Base-by-base conservation (phyloP, 2,329 filamentous ascomycete species). In the Hymenoscyphus repandus region DNA sequence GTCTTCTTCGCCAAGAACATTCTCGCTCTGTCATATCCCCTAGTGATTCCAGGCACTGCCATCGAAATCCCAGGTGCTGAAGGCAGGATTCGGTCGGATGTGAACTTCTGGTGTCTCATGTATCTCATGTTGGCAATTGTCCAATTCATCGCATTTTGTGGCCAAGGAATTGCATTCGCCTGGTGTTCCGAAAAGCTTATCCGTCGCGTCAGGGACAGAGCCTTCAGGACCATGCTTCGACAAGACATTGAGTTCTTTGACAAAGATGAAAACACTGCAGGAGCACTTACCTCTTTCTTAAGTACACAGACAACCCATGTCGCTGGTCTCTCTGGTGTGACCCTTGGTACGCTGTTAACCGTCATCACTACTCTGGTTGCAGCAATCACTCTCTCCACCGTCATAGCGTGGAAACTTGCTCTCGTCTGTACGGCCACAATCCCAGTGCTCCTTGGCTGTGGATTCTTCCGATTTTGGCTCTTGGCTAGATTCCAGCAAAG, bases 241-340 rank as follows among this genome's bases (percentile, higher is more conserved):
- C 91, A 96, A 69, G 90, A 96, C 56, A 90, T 96, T 50, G 74
- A 82, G 30, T 96, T 91, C 68, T 97, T 95, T 62, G 92, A 96
- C 67, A 76, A 76, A 37, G 86, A 92, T 56, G 85, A 91, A 67
- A 95, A 96, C 67, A 89, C 86, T 5, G 84, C 88, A 3, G 92
- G 92, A 55, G 85, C 90, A 0, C 72, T 97, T 9, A 46, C 45
- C 5, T 43, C 41, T 30, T 27, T 45, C 2, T 27, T 53, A 31
- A 32, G 33, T 6, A 39, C 41, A 11, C 15, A 32, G 9, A 20
- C 45, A 11, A 30, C 33, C 12, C 13, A 39, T 11, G 13, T 47
- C 9, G 9, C 17, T 22, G 45, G 22, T 31, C 64, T 78, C 2
- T 69, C 70, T 1, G 62, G 69, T 42, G 77, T 70, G 38, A 56